Conservation (phyloP, 192 early-diverging fungal species). For the Gonapodya prolifera region DNA sequence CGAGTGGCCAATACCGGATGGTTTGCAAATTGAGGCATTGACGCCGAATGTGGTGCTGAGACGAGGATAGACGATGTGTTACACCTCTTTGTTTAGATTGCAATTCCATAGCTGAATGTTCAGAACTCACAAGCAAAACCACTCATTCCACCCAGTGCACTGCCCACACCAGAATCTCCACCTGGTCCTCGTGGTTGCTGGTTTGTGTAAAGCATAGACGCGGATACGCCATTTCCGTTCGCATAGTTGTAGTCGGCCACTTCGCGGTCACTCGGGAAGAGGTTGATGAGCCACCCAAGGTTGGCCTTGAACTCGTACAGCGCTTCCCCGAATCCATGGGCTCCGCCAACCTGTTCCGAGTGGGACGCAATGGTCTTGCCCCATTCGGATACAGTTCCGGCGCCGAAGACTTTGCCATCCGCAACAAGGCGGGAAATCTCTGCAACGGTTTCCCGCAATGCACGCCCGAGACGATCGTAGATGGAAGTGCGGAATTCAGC, state of each 20-base stretch:
- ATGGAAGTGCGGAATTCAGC: slow-evolving; percentile 41
- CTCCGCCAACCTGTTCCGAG: slow-evolving; percentile 35
- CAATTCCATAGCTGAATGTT: neutral
- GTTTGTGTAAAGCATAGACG: neutral
- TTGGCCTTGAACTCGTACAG: slow-evolving; percentile 42
- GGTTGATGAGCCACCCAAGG: slow-evolving; percentile 64
- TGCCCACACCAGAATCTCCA: neutral
- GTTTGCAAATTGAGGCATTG: neutral
- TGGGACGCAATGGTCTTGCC: slow-evolving; percentile 58
- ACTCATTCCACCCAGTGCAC: neutral
- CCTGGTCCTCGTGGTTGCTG: neutral
- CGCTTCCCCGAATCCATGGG: slow-evolving; percentile 38
- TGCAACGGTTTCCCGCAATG: slow-evolving; percentile 63
- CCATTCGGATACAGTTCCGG: slow-evolving; percentile 72
- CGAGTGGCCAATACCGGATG: neutral
- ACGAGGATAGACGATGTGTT: neutral
- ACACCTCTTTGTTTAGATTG: too few relatives aligned
- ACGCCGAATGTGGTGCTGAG: neutral
- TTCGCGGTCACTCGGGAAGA: slow-evolving; percentile 10
- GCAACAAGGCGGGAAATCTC: slow-evolving; percentile 57
- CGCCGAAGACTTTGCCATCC: slow-evolving; percentile 72
- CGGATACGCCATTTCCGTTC: neutral
- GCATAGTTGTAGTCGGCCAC: neutral
- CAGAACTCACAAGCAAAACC: neutral
- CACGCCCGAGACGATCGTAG: slow-evolving; percentile 54